Conservation (phyloP, 2,329 filamentous ascomycete genomes). For the Colletotrichum shisoi region DNA sequence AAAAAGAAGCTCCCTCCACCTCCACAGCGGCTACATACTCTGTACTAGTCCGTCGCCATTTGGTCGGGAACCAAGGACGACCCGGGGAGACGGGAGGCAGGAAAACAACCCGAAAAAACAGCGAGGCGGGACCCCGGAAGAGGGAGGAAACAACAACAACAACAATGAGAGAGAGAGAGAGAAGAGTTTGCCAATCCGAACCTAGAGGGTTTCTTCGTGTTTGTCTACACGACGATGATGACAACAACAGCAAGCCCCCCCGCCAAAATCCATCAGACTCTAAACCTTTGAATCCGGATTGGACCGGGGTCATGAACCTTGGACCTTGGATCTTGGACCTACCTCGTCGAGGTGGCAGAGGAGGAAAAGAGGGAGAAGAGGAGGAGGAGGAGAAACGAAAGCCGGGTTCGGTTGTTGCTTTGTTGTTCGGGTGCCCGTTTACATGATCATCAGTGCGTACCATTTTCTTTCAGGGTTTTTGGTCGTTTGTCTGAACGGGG, state of each 20-base stretch:
- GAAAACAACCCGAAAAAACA: background rate
- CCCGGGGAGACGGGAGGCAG: background rate
- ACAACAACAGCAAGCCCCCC: background rate
- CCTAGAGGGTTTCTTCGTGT: constrained; percentile 7
- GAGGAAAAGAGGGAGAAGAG: background rate
- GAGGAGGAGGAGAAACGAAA: background rate
- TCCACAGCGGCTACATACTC: constrained; percentile 5
- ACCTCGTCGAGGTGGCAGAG: background rate
- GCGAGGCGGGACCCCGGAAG: background rate
- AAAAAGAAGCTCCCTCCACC: background rate
- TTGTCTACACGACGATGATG: background rate
- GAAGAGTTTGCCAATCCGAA: background rate
- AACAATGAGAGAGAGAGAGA: background rate
- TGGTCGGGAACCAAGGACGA: background rate
- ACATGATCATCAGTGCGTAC: constrained; percentile 17
- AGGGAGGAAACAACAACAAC: background rate
- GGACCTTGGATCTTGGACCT: background rate
- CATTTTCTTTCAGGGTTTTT: background rate
- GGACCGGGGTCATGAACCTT: constrained; percentile 2
- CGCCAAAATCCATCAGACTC: background rate
- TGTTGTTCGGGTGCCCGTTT: constrained; percentile 15
- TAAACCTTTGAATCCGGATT: constrained; percentile 4
- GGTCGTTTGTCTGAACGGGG: too few relatives aligned
- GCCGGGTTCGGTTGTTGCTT: constrained; percentile 11
- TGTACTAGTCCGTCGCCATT: constrained; percentile 18